Percentiles rank a stretch among this genome's conserved stretches.
Conservation (phyloP, 164 flowering plant genomes). For the Stephania cephalantha region DNA sequence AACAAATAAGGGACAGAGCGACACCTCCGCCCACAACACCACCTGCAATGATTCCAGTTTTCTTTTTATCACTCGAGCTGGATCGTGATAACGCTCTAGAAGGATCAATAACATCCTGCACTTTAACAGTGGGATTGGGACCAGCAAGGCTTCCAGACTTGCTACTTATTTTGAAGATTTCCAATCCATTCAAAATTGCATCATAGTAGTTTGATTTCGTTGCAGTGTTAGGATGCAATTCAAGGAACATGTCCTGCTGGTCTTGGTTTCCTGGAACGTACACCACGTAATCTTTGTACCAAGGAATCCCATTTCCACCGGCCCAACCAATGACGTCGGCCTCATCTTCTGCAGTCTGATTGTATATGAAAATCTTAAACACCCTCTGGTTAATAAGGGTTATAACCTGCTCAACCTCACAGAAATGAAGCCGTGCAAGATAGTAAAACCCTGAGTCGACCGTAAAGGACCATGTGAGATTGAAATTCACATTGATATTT, state of each 20-base stretch:
- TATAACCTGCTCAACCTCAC: constrained; percentile 43
- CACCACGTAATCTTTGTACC: constrained; percentile 45
- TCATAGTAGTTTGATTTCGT: constrained; percentile 3
- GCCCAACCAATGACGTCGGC: constrained; percentile 66
- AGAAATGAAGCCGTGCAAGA: constrained; percentile 87
- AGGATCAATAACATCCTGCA: constrained; percentile 7
- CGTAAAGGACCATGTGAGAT: constrained; percentile 68
- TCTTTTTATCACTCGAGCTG: constrained; percentile 7
- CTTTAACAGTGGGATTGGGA: constrained; percentile 20
- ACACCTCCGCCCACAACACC: constrained; percentile 23
- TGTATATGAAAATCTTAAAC: constrained; percentile 53
- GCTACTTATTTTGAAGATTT: constrained; percentile 39
- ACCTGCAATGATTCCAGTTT: constrained; percentile 21
- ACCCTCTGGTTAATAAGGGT: constrained; percentile 55
- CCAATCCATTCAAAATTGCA: constrained; percentile 44
- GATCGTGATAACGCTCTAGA: neutral
- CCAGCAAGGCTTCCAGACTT: constrained; percentile 34
- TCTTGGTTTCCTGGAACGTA: constrained; percentile 29
- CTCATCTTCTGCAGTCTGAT: constrained; percentile 50
- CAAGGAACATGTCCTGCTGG: constrained; percentile 51
- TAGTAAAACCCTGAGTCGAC: constrained; percentile 67
- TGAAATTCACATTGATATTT: constrained; percentile 39
- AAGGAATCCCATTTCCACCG: constrained; percentile 32
- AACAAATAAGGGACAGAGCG: constrained; percentile 16
- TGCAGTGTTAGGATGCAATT: constrained; percentile 20